Evolutionary conservation across 441 rosid species (phyloP).

Genomic region (Aleurites moluccanus): DNA sequence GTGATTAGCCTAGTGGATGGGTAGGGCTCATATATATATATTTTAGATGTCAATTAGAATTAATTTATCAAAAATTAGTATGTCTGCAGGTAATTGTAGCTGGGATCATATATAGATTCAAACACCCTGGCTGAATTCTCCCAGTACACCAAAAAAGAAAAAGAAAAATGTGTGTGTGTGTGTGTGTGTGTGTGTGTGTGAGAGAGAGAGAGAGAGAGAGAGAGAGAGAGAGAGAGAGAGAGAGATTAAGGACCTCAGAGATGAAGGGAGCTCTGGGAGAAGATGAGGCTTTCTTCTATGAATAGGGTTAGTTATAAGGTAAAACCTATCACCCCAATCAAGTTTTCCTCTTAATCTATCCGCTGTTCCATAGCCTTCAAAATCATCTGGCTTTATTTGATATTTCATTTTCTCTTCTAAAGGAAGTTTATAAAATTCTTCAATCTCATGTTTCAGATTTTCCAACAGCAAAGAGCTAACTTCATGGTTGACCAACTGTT

Average conservation of each 20-base stretch:
- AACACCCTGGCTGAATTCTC: too few relatives aligned
- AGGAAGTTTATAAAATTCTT: slow-evolving; percentile 45
- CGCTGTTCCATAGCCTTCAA: slow-evolving; percentile 47
- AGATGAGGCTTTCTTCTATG: slow-evolving; percentile 43
- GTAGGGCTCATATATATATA: too few relatives aligned
- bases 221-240: not conserved
- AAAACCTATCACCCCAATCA: slow-evolving; percentile 56
- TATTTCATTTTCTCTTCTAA: slow-evolving; percentile 51
- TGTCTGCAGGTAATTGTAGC: too few relatives aligned
- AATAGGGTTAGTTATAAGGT: slow-evolving; percentile 43
- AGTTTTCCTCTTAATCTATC: slow-evolving; percentile 23
- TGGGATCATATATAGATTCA: too few relatives aligned
- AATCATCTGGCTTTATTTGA: slow-evolving; percentile 32
- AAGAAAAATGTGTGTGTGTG: too few relatives aligned
- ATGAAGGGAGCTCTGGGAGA: slow-evolving; percentile 47
- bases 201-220: too few relatives aligned
- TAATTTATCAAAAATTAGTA: too few relatives aligned
- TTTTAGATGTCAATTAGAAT: too few relatives aligned
- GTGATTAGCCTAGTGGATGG: too few relatives aligned
- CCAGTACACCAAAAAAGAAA: not conserved
- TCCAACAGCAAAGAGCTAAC: slow-evolving; percentile 31
- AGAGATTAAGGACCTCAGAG: slow-evolving; percentile 34
- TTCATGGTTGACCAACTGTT: slow-evolving; percentile 56
- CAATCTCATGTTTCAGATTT: slow-evolving; percentile 36
- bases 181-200: too few relatives aligned